Conservation (phyloP, 2,329 filamentous ascomycete genomes). For the Podosphaera fusca region DNA sequence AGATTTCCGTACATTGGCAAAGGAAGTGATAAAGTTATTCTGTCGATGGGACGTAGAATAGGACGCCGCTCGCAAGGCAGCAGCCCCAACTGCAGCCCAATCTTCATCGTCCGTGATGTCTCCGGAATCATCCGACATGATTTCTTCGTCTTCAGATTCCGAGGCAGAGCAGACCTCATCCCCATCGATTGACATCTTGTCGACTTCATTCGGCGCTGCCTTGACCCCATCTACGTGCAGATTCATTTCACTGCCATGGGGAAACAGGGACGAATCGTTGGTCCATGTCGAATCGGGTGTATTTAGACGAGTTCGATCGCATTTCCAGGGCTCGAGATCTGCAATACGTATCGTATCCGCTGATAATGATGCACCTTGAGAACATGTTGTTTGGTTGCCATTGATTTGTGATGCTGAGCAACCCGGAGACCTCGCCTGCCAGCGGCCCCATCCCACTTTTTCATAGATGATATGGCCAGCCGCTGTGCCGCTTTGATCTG, state of each 20-base stretch:
- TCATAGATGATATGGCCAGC: slow-evolving; percentile 63
- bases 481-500: slow-evolving; percentile 30
- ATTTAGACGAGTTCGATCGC: slow-evolving; percentile 25
- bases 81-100: slow-evolving; percentile 76
- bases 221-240: slow-evolving; percentile 40
- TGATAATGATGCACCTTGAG: slow-evolving; percentile 16
- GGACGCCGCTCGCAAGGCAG: slow-evolving; percentile 49
- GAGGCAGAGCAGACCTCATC: slow-evolving; percentile 56
- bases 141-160: slow-evolving; percentile 39
- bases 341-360: slow-evolving; percentile 32
- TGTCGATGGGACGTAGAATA: slow-evolving; percentile 33
- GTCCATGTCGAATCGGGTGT: slow-evolving; percentile 36
- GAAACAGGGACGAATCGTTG: slow-evolving; percentile 52
- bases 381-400: slow-evolving; percentile 19
- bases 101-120: slow-evolving; percentile 91
- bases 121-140: slow-evolving; percentile 52
- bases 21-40: slow-evolving; percentile 23
- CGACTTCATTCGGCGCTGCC: slow-evolving; percentile 40
- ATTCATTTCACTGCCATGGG: slow-evolving; percentile 39
- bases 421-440: slow-evolving; percentile 62
- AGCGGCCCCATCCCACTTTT: slow-evolving; percentile 93
- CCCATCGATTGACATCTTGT: slow-evolving; percentile 80
- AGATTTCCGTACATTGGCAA: slow-evolving; percentile 23
- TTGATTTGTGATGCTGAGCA: slow-evolving; percentile 25
- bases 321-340: slow-evolving; percentile 21